Base-by-base conservation (phyloP, 352 stramenopile species). In the Globisporangium cystogenes region DNA sequence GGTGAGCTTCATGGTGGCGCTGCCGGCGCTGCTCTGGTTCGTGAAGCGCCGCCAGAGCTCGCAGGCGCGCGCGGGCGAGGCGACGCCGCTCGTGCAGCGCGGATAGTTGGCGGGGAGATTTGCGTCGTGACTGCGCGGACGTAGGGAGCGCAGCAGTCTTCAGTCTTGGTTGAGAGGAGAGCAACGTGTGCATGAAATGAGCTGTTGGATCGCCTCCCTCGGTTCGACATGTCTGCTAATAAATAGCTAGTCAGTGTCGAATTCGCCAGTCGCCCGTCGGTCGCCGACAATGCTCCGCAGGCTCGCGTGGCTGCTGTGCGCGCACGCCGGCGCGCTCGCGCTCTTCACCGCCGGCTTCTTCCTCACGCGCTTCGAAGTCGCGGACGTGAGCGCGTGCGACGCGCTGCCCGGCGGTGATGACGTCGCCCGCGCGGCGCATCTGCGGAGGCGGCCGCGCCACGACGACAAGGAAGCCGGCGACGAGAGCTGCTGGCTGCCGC, bases 281-380 rank as follows among this genome's bases (percentile, higher is more conserved):
- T 29, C 26, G 36, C 39, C 20, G 16, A 14, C 18, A 23, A 45
- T 27, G 40, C 16, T 52, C 41, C 33, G 33, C 33, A 4, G 14
- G 33, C 58, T 70, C 36, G 46, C 58, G 42, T 74, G 68, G 60
- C 37, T 88, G 49, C 48, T 85, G 48, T 48, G 44, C 33, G 59
- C 78, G 35, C 79, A 93, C 45, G 62, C 53, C 4, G 62, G 62
- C 18, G 82, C 74, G 49, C 68, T 94, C 20, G 87, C 82, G 51
- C 62, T 95, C 48, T 96, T 96, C 69, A 91, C 77, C 15, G 77
- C 63, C 24, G 87, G 87, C 36, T 96, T 96, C 72, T 95, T 96
- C 51, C 80, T 96, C 60, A 95, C 86, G 53, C 82, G 87, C 50
- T 92, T 93, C 48, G 83, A 95, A 48, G 77, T 96, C 15, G 57